Base-by-base conservation (phyloP, 805 yeast species). In the Teunomyces pallodes region DNA sequence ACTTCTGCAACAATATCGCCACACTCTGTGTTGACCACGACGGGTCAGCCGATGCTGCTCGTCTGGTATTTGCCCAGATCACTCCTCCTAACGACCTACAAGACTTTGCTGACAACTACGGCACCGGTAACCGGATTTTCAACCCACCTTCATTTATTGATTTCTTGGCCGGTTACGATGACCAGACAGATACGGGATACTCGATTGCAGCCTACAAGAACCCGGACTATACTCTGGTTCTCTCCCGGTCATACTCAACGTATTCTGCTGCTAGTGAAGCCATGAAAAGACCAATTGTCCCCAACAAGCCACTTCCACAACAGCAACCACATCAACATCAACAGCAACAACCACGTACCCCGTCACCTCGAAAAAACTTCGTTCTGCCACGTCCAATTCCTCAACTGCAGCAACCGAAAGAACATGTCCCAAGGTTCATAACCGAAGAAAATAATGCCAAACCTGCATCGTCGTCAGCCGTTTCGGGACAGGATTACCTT, bases 21-120 rank as follows among this genome's bases (percentile, higher is more conserved):
- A 76, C 88, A 0, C 74, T 83, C 2, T 90, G 96, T 61, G 91
- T 89, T 29, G 80, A 82, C 39, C 87, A 85, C 57, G 96, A 90
- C 60, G 84, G 81, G 52, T 76, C 86, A 8, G 87, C 86, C 47
- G 96, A 90, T 59, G 73, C 73, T 45, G 78, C 90, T 10, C 77
- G 96, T 47, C 62, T 81, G 6, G 65, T 80, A 2, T 73, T 89
- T 46, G 96, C 90, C 50, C 76, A 79, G 44, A 84, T 90, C 55
- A 84, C 82, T 14, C 80, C 87, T 6, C 69, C 69, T 2, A 69
- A 68, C 14, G 96, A 89, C 53, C 69, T 87, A 16, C 69, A 71
- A 27, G 62, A 66, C 2, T 87, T 82, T 63, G 78, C 81, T 9
- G 65, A 71, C 5, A 69, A 69, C 30, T 74, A 74, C 53, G 86